A percentile compares a stretch with the other conserved stretches of the same genome.
Evolutionary conservation across 1,284 basidiomycete species (phyloP).

Genomic region (Anthracocystis walkeri): DNA sequence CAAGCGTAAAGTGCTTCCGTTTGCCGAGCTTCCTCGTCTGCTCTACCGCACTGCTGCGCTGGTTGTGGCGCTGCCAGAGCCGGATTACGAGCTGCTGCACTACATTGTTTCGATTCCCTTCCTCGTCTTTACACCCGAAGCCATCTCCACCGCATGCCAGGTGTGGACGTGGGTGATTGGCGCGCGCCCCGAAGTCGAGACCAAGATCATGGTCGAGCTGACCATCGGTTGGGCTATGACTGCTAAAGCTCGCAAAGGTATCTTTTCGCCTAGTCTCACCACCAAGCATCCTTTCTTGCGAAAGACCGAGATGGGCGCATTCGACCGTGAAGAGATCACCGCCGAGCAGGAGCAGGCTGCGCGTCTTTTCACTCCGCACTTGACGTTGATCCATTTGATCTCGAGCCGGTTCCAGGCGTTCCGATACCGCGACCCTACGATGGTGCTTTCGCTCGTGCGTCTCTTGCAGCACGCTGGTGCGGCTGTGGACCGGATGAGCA

Average conservation of each 20-base stretch:
- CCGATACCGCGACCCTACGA: slow-evolving; percentile 83
- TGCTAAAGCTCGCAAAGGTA: slow-evolving; percentile 77
- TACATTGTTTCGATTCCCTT: slow-evolving; percentile 90
- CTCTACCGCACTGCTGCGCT: slow-evolving; percentile 84
- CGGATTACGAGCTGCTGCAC: slow-evolving; percentile 87
- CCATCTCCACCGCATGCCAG: slow-evolving; percentile 87
- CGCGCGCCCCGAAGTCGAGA: slow-evolving; percentile 81
- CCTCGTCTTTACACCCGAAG: slow-evolving; percentile 85
- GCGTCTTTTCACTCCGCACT: slow-evolving; percentile 79
- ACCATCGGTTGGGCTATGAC: slow-evolving; percentile 87
- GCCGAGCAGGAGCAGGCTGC: slow-evolving; percentile 79
- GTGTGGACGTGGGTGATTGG: slow-evolving; percentile 97
- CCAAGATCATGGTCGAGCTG: slow-evolving; percentile 85
- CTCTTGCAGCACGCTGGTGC: slow-evolving; percentile 77
- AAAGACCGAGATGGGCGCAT: slow-evolving; percentile 89
- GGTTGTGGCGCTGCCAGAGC: slow-evolving; percentile 67
- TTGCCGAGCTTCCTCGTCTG: slow-evolving; percentile 81
- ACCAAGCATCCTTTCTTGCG: slow-evolving; percentile 86
- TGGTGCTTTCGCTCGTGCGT: slow-evolving; percentile 87
- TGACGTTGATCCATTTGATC: slow-evolving; percentile 87
- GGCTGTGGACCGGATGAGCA: slow-evolving; percentile 74
- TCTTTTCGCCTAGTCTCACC: slow-evolving; percentile 72
- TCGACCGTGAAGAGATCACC: slow-evolving; percentile 86
- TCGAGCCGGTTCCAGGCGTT: slow-evolving; percentile 93
- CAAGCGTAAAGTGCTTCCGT: slow-evolving; percentile 27